Evolutionary conservation across 495 filamentous ascomycete genomes (phyloP).

Genomic region (Glonium stellatum): DNA sequence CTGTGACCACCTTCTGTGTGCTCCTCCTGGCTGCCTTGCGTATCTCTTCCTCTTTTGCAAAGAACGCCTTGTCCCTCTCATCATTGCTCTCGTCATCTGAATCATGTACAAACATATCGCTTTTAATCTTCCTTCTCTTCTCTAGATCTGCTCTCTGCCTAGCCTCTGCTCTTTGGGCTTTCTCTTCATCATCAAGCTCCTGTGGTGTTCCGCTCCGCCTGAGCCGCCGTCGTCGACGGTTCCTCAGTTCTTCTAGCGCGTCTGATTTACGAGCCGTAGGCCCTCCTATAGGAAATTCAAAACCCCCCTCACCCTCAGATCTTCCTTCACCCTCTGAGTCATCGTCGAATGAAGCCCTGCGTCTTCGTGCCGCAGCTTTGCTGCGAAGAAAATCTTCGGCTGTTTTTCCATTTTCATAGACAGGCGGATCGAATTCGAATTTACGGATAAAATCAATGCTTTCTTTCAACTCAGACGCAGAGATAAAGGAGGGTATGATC

Average conservation of each 20-base stretch:
- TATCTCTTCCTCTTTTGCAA: conserved; percentile 55
- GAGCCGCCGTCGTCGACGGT: conserved; percentile 41
- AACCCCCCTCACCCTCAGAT: conserved; percentile 37
- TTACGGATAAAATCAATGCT: conserved; percentile 58
- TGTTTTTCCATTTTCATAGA: conserved; percentile 60
- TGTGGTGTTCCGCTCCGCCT: conserved; percentile 37
- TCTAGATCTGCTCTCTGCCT: conserved; percentile 39
- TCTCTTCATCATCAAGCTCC: conserved; percentile 42
- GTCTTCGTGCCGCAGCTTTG: conserved; percentile 48
- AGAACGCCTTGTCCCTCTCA: conserved; percentile 61
- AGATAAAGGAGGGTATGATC: conserved; percentile 64
- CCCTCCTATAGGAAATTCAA: conserved; percentile 69
- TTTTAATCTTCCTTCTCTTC: conserved; percentile 71
- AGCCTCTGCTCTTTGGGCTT: conserved; percentile 29
- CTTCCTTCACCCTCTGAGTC: conserved; percentile 34
- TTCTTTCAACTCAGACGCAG: conserved; percentile 56
- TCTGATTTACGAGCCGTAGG: conserved; percentile 49
- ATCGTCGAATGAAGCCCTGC: conserved; percentile 47
- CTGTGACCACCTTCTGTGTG: conserved; percentile 42
- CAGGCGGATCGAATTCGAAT: conserved; percentile 62
- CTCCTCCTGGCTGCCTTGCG: conserved; percentile 46
- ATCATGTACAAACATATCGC: conserved; percentile 66
- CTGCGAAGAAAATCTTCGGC: conserved; percentile 71
- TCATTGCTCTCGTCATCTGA: conserved; percentile 74
- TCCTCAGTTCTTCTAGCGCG: conserved; percentile 46